A percentile compares a stretch with the other conserved stretches of the same genome.
Evolutionary conservation across 2,329 filamentous ascomycete species (phyloP).

Genomic region (Pestalotiopsis sp.): DNA sequence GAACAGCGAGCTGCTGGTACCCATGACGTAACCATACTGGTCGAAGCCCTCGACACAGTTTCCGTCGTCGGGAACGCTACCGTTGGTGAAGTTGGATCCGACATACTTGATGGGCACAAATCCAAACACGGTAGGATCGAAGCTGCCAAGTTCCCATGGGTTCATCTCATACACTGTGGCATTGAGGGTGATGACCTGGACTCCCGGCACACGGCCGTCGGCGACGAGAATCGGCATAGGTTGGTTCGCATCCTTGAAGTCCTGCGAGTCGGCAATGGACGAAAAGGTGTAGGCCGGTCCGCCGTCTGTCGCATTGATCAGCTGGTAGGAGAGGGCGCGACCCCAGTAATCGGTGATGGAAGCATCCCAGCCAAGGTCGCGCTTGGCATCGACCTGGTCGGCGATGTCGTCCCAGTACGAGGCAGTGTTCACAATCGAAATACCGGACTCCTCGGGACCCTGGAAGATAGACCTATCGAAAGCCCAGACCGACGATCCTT

Average conservation of each 20-base stretch:
- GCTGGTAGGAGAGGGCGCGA: constrained; percentile 68
- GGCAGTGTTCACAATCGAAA: constrained; percentile 28
- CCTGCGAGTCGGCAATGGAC: constrained; percentile 62
- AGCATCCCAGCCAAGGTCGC: constrained; percentile 61
- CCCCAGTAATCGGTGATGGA: constrained; percentile 76
- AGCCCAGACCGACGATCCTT: constrained; percentile 34
- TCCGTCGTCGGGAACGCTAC: constrained; percentile 53
- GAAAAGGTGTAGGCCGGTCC: constrained; percentile 73
- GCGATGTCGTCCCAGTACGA: constrained; percentile 62
- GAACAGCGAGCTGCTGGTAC: constrained; percentile 82
- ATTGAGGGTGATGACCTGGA: constrained; percentile 64
- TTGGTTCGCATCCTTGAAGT: constrained; percentile 62
- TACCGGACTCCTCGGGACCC: constrained; percentile 29
- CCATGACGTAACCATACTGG: constrained; percentile 80
- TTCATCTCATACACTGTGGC: constrained; percentile 78
- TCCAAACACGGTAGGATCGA: constrained; percentile 69
- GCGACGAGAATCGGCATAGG: constrained; percentile 76
- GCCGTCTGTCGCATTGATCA: constrained; percentile 67
- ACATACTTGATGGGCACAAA: constrained; percentile 72
- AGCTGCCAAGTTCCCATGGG: constrained; percentile 77
- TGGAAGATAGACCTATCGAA: constrained; percentile 36
- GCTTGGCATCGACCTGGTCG: constrained; percentile 60
- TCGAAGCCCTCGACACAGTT: constrained; percentile 78
- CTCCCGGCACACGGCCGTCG: constrained; percentile 64
- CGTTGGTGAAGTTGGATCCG: constrained; percentile 70